Conservation (phyloP, 75 land plant genomes). For the Isoetes taiwanensis region DNA sequence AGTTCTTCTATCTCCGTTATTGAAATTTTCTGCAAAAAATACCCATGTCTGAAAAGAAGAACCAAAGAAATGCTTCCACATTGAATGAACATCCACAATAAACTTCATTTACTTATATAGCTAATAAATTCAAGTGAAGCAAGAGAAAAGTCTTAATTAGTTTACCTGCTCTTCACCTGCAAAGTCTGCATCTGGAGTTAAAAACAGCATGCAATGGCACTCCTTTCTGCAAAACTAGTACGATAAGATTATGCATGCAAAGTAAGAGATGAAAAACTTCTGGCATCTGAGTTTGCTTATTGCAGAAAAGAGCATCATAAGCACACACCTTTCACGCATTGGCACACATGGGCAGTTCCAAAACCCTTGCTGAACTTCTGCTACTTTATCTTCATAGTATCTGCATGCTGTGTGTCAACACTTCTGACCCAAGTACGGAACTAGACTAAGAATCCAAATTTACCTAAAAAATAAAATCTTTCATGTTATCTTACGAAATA, state of each 20-base stretch:
- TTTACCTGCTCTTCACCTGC: conserved; percentile 90
- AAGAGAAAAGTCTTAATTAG: no score
- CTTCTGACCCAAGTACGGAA: background rate
- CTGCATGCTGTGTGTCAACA: conserved; percentile 16
- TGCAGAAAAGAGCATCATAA: background rate
- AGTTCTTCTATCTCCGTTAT: no score
- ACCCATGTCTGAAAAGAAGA: no score
- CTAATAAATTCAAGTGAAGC: no score
- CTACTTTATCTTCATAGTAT: conserved; percentile 93
- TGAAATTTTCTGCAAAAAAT: no score
- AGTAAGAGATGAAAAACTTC: background rate
- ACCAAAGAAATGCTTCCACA: no score
- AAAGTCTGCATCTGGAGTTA: conserved; percentile 88
- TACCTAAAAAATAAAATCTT: background rate
- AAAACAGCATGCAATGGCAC: conserved; percentile 95
- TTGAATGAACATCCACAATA: no score
- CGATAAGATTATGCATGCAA: background rate
- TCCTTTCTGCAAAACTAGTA: conserved; percentile 55
- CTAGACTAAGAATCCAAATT: background rate
- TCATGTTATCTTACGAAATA: no score
- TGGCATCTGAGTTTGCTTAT: background rate
- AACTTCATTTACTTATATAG: no score
- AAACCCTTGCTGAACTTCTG: conserved; percentile 81
- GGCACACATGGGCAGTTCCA: conserved; percentile 99
- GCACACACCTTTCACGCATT: conserved; percentile 69